A percentile compares a stretch with the other conserved stretches of the same genome.
Evolutionary conservation across 805 yeast species (phyloP).

Genomic region (Monosporozyma unispora): DNA sequence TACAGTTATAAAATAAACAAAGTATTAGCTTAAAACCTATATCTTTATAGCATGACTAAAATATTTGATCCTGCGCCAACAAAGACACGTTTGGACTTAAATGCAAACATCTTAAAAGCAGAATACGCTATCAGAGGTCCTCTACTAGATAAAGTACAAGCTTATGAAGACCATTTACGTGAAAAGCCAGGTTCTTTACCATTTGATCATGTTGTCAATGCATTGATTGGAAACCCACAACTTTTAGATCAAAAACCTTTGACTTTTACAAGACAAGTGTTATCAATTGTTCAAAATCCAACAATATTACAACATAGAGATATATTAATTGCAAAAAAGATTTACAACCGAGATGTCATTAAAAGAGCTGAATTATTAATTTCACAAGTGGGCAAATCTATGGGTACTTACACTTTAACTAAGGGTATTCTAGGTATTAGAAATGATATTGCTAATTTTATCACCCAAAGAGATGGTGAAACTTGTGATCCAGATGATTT

Average conservation of each 20-base stretch:
- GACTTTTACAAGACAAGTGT: slow-evolving; percentile 85
- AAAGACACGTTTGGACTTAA: slow-evolving; percentile 45
- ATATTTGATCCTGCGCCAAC: slow-evolving; percentile 25
- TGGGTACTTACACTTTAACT: slow-evolving; percentile 92
- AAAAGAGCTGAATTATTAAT: slow-evolving; percentile 58
- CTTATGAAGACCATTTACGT: slow-evolving; percentile 48
- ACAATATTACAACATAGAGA: slow-evolving; percentile 37
- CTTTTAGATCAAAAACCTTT: slow-evolving; percentile 89
- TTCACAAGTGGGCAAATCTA: slow-evolving; percentile 53
- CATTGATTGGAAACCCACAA: slow-evolving; percentile 97
- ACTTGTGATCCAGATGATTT: slow-evolving; percentile 59
- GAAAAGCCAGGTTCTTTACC: slow-evolving; percentile 55
- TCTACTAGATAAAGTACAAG: slow-evolving; percentile 85
- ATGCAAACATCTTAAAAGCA: slow-evolving; percentile 67
- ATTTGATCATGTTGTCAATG: slow-evolving; percentile 66
- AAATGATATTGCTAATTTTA: slow-evolving; percentile 70
- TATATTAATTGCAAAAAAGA: slow-evolving; percentile 9
- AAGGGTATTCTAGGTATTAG: slow-evolving; percentile 75
- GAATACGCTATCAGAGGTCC: slow-evolving; percentile 95
- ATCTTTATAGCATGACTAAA: neutral
- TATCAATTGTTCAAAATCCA: slow-evolving; percentile 82
- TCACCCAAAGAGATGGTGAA: slow-evolving; percentile 66
- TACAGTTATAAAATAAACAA: no score
- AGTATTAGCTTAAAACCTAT: no score
- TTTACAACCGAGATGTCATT: slow-evolving; percentile 57